Conservation (phyloP, 2,329 filamentous ascomycete species). For the Mollisia scopiformis region DNA sequence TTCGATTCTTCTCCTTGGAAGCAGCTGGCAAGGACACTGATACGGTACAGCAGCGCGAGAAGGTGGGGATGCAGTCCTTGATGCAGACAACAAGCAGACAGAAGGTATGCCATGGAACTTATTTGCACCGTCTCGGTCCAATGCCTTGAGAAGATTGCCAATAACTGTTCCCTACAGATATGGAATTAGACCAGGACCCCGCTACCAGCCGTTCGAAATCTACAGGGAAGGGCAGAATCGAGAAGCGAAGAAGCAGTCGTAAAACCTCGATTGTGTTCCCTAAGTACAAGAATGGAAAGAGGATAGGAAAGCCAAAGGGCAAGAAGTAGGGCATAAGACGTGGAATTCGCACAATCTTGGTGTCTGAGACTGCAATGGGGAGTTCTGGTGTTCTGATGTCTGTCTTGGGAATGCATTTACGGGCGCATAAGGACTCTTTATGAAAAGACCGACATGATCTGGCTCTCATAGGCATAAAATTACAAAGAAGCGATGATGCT, state of each 20-base stretch:
- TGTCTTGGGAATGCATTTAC: slow-evolving; percentile 3
- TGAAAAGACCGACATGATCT: not conserved
- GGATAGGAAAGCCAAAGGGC: slow-evolving; percentile 38
- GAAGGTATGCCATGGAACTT: slow-evolving; percentile 27
- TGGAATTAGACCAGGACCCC: slow-evolving; percentile 57
- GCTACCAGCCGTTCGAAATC: slow-evolving; percentile 42
- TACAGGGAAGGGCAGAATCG: slow-evolving; percentile 53
- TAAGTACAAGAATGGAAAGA: slow-evolving; percentile 56
- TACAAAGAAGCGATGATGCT: not conserved
- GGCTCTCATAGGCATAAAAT: not conserved
- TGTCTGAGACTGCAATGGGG: slow-evolving; percentile 11
- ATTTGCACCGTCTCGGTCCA: not conserved
- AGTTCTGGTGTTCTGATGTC: slow-evolving; percentile 16
- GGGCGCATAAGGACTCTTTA: slow-evolving; percentile 2
- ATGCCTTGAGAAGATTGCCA: not conserved
- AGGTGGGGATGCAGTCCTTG: slow-evolving; percentile 18
- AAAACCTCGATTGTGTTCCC: slow-evolving; percentile 64
- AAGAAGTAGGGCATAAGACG: slow-evolving; percentile 23
- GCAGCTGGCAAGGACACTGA: slow-evolving; percentile 3
- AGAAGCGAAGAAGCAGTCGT: slow-evolving; percentile 53
- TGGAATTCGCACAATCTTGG: slow-evolving; percentile 1
- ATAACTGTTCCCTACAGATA: slow-evolving; percentile 41
- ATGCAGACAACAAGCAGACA: slow-evolving; percentile 22
- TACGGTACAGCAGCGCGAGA: slow-evolving; percentile 17
- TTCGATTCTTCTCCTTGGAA: not conserved